Percentiles rank a stretch among this genome's conserved stretches.
These are phyloP conservation scores for Mortierella hygrophila DNA, from an alignment of 192 early-diverging fungal genomes.

Conservation along the genomic window DNA sequence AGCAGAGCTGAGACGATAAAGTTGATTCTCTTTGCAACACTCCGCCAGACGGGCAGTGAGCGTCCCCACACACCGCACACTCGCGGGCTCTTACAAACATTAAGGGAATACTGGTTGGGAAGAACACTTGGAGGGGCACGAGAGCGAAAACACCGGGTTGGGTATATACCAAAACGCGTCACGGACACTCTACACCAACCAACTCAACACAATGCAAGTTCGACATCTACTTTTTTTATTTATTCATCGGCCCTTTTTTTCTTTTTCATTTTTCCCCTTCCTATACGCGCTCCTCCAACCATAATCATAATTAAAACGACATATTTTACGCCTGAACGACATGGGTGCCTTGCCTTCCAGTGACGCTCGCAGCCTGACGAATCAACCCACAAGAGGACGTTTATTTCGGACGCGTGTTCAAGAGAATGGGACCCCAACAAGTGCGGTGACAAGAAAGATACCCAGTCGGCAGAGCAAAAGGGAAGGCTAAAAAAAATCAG, in stretches of 20 bases:
- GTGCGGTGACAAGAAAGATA: neutral
- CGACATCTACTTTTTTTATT: neutral
- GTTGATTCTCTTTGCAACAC: neutral
- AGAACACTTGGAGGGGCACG: neutral
- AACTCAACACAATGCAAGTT: neutral
- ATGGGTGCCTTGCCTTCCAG: neutral
- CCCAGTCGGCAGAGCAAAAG: neutral
- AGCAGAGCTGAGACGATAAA: slow-evolving; percentile 23
- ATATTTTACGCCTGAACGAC: neutral
- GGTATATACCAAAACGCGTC: neutral
- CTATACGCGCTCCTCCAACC: neutral
- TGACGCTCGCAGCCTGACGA: neutral
- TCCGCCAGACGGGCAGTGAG: neutral
- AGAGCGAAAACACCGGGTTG: neutral
- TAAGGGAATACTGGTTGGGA: neutral
- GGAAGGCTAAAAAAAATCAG: neutral
- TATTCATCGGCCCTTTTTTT: slow-evolving; percentile 2
- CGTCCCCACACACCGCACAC: neutral
- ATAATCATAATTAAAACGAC: slow-evolving; percentile 8
- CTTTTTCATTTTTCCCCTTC: neutral
- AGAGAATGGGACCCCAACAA: slow-evolving; percentile 3
- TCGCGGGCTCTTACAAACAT: neutral
- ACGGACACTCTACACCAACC: neutral
- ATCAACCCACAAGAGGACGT: neutral
- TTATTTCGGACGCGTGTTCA: neutral